Evolutionary conservation across 257 asterid species (phyloP).

Genomic region (Fraxinus excelsior): DNA sequence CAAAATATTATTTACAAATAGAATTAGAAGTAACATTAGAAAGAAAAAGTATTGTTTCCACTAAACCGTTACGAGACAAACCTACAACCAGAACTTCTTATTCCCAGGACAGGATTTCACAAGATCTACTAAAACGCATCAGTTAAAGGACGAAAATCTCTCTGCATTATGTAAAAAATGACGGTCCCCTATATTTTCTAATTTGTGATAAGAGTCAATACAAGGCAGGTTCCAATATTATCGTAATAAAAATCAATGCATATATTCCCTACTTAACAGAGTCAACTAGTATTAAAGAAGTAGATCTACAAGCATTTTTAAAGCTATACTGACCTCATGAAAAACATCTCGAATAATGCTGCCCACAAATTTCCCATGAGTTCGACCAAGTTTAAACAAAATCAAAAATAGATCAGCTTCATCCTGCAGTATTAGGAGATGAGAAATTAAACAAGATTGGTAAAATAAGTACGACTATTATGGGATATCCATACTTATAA

Average conservation of each 20-base stretch:
- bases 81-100: not conserved
- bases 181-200: not conserved
- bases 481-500: not conserved
- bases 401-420: slow-evolving; percentile 67
- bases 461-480: not conserved
- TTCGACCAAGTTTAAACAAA: slow-evolving; percentile 61
- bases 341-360: slow-evolving; percentile 53
- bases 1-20: not conserved
- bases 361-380: slow-evolving; percentile 62
- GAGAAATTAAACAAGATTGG: not conserved
- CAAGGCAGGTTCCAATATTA: not conserved
- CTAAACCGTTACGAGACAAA: not conserved
- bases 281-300: slow-evolving; percentile 5
- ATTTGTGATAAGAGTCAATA: not conserved
- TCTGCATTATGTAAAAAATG: not conserved
- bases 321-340: slow-evolving; percentile 56
- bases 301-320: slow-evolving; percentile 17
- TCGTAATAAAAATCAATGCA: not conserved
- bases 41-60: too few species aligned
- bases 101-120: not conserved
- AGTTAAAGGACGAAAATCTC: not conserved
- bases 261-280: slow-evolving; percentile 2
- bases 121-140: not conserved
- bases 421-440: slow-evolving; percentile 56
- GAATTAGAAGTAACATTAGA: too few species aligned